A percentile compares a stretch with the other conserved stretches of the same genome.
These are phyloP conservation scores for Aspergillus spinulosporus DNA, from an alignment of 2,329 filamentous ascomycete genomes.

Conservation along the genomic window DNA sequence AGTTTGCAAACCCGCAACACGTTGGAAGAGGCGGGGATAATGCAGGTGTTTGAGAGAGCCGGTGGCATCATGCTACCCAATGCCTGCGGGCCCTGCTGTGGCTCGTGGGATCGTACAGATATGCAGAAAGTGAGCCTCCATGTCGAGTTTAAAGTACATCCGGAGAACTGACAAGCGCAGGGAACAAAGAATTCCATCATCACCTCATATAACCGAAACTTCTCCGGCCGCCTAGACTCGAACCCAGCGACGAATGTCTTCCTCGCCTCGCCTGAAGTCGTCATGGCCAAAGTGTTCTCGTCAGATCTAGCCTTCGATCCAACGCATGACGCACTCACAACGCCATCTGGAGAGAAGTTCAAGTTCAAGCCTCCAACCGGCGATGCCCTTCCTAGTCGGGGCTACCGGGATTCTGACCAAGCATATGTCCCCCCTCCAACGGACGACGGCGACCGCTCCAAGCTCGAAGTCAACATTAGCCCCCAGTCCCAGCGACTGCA, in stretches of 20 bases:
- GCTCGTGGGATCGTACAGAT: constrained; percentile 91
- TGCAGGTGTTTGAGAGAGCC: constrained; percentile 93
- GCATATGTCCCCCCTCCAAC: constrained; percentile 64
- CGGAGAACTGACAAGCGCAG: neutral
- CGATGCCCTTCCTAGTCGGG: constrained; percentile 72
- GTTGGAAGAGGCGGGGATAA: constrained; percentile 83
- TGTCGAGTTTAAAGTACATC: neutral
- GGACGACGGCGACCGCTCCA: constrained; percentile 60
- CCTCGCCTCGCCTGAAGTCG: constrained; percentile 85
- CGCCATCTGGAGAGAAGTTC: constrained; percentile 86
- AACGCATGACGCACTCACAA: constrained; percentile 84
- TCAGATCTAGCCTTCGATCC: constrained; percentile 71
- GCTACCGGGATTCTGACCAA: constrained; percentile 98
- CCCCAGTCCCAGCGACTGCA: constrained; percentile 93
- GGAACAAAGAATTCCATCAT: constrained; percentile 75
- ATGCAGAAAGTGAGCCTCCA: constrained; percentile 80
- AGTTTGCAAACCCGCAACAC: constrained; percentile 96
- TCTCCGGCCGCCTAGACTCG: constrained; percentile 94
- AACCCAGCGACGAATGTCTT: constrained; percentile 95
- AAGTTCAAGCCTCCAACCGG: constrained; percentile 77
- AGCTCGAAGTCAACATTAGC: constrained; percentile 76
- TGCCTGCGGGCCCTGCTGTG: constrained; percentile 89
- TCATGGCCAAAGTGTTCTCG: constrained; percentile 64
- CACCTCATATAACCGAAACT: constrained; percentile 99
- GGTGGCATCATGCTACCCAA: constrained; percentile 93